Conservation (phyloP, 192 early-diverging fungal genomes). For the Mortierella antarctica region DNA sequence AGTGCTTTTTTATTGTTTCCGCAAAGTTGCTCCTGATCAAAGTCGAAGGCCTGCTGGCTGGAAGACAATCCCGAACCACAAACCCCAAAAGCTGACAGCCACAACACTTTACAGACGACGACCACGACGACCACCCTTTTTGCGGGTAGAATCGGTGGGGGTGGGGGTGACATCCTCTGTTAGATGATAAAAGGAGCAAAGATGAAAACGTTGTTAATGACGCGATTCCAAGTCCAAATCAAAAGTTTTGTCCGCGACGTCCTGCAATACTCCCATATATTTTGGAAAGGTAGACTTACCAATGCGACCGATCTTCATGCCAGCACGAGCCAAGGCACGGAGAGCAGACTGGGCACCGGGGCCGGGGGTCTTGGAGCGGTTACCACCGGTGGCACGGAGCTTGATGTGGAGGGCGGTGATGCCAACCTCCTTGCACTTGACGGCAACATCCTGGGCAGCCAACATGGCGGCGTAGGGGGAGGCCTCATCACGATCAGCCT, state of each 20-base stretch:
- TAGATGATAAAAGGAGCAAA: conserved; percentile 2
- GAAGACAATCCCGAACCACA: conserved; percentile 10
- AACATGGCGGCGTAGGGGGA: conserved; percentile 99
- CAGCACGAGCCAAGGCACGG: conserved; percentile 98
- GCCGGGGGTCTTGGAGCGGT: conserved; percentile 97
- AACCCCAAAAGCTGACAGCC: conserved; percentile 2
- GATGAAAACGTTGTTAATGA: no score
- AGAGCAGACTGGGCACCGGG: conserved; percentile 98
- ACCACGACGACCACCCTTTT: conserved; percentile 99
- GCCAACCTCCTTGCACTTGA: conserved; percentile 98
- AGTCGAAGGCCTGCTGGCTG: not conserved
- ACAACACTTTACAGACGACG: conserved; percentile 85
- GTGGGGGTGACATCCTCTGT: conserved; percentile 99
- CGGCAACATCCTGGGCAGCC: conserved; percentile 98
- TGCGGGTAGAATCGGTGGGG: conserved; percentile 98
- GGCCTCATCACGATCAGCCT: conserved; percentile 99
- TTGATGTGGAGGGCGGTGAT: conserved; percentile 99
- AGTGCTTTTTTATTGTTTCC: conserved; percentile 13
- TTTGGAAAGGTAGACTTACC: conserved; percentile 50
- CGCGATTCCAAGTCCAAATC: no score
- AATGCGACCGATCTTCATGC: conserved; percentile 99
- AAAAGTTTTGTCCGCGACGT: no score
- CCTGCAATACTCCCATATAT: no score
- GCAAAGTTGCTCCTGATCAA: conserved; percentile 26
- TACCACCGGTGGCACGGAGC: conserved; percentile 99